Evolutionary conservation across 148 eudicot genomes (phyloP), one percentile per base, ranked within the genome.

Genomic region (Camellia granthamiana): DNA sequence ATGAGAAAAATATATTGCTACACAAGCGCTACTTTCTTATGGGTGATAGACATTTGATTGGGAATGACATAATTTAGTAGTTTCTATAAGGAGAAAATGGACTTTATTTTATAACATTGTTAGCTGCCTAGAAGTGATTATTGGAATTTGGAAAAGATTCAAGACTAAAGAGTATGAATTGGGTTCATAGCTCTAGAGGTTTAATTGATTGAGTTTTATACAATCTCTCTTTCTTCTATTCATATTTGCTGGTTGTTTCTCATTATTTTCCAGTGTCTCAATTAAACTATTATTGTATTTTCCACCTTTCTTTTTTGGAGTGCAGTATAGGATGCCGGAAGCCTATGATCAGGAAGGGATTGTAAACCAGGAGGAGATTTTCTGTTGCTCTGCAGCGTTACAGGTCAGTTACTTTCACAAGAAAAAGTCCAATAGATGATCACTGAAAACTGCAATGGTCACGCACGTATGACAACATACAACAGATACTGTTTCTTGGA

Each of bases 331-430:
- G 75, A 92, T 92, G 90, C 97, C 97, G 23, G 94, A 92, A 14
- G 90, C 94, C 3, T 92, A 92, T 86, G 94, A 92, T 84, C 84
- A 82, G 60, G 98, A 96, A 30, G 95, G 95, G 56, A 91, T 92
- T 58, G 95, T 96, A 46, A 84, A 90, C 82, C 93, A 90, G 69
- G 91, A 90, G 78, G 84, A 83, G 97, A 84, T 90, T 92, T 80
- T 16, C 91, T 75, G 97, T 89, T 51, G 92, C 94, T 74, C 41
- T 85, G 80, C 87, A 90, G 85, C 90, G 92, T 82, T 96, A 94
- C 88, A 91, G 92, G 99, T 96, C 52, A 72, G 83, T 77, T 78
- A 67, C 76, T 59, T 69, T 69, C 43, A 15, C 59, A 19, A 51
- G 43, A 56, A 38, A 77, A 60, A 19, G 13, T 65, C 23, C 12